Base-by-base conservation (phyloP, 2,329 filamentous ascomycete species). In the Cladophialophora carrionii region DNA sequence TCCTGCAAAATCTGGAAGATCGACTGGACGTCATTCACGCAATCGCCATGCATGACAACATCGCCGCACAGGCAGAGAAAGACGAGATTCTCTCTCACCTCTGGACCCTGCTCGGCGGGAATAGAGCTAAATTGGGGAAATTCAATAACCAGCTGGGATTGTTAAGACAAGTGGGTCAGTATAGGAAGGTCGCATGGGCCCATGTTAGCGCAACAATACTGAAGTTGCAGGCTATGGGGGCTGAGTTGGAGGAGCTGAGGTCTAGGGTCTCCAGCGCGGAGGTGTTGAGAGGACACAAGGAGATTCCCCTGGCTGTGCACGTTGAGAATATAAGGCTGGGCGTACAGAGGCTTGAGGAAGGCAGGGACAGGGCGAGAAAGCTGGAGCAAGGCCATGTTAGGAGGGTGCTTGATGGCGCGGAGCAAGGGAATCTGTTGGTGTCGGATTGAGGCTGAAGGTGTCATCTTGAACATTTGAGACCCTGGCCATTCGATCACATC, bases 71-170 rank as follows among this genome's bases (percentile, higher is more conserved):
- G 56, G 82, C 81, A 14, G 80, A 84, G 63, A 86, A 86, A 49
- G 86, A 88, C 62, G 85, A 90, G 65, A 82, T 92, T 2, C 82
- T 93, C 62, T 86, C 85, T 65, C 83, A 84, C 14, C 80, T 95
- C 8, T 92, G 90, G 89, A 90, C 88, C 0, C 84, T 89, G 66
- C 80, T 95, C 14, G 91, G 91, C 53, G 89, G 84, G 22, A 91
- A 93, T 74, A 80, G 82, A 34, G 78, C 80, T 20, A 83, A 84
- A 53, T 79, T 90, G 14, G 82, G 83, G 54, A 86, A 86, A 68
- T 84, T 90, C 65, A 82, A 87, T 61, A 78, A 81, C 26, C 88
- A 92, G 72, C 81, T 93, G 6, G 74, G 77, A 2, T 82, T 94
- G 4, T 81, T 96, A 10, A 76, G 79, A 1, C 83, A 87, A 65